Evolutionary conservation across 2,329 filamentous ascomycete species (phyloP).

Genomic region (Cadophora luteo-olivacea): DNA sequence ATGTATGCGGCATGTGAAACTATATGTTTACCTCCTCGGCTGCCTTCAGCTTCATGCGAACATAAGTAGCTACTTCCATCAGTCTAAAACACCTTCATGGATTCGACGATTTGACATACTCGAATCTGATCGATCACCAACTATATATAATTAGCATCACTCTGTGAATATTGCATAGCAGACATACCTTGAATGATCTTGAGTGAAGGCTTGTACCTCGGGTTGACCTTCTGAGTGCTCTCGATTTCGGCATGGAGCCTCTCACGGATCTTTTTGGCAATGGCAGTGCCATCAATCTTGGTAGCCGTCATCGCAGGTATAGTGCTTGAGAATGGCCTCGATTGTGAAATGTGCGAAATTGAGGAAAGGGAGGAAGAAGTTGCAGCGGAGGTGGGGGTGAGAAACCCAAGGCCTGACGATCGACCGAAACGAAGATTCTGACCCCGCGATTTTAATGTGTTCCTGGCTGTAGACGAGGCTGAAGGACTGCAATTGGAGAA

Average conservation of each 20-base stretch:
- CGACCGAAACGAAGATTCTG: slow-evolving; percentile 29
- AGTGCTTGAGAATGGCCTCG: slow-evolving; percentile 55
- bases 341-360: slow-evolving; percentile 20
- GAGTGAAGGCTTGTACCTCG: slow-evolving; percentile 85
- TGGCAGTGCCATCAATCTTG: slow-evolving; percentile 95
- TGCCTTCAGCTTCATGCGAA: slow-evolving; percentile 99
- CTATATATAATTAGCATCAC: slow-evolving; percentile 53
- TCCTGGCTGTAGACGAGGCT: slow-evolving; percentile 27
- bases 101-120: slow-evolving; percentile 60
- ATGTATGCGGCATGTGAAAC: background rate
- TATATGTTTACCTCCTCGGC: slow-evolving; percentile 75
- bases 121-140: slow-evolving; percentile 92
- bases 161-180: background rate
- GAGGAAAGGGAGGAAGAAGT: slow-evolving; percentile 23
- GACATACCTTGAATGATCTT: slow-evolving; percentile 91
- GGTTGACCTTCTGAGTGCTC: slow-evolving; percentile 80
- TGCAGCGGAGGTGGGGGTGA: slow-evolving; percentile 32
- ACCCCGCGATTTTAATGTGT: slow-evolving; percentile 38
- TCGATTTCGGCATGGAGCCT: slow-evolving; percentile 80
- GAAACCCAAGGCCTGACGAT: slow-evolving; percentile 20
- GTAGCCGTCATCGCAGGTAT: slow-evolving; percentile 76
- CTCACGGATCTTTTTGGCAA: slow-evolving; percentile 91
- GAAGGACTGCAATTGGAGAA: slow-evolving; percentile 19
- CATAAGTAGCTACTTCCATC: slow-evolving; percentile 78
- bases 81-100: slow-evolving; percentile 17